Conservation (phyloP, 1,139 yeast species). For the Diutina mesorugosa region DNA sequence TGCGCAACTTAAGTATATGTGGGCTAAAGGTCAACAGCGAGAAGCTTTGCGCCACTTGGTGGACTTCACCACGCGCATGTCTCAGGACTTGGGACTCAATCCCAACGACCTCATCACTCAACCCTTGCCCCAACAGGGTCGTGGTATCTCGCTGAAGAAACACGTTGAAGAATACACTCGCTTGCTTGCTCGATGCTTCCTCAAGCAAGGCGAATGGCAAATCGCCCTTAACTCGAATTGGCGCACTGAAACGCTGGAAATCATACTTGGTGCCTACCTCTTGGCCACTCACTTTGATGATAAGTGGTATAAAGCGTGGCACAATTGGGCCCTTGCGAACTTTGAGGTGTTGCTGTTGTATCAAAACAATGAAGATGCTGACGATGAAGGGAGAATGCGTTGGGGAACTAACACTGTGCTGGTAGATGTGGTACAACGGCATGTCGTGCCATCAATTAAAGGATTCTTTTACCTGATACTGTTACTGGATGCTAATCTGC, state of each 20-base stretch:
- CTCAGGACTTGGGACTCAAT: conserved; percentile 72
- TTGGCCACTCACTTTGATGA: conserved; percentile 91
- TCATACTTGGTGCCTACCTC: conserved; percentile 79
- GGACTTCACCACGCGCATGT: conserved; percentile 85
- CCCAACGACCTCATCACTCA: conserved; percentile 76
- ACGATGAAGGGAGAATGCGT: neutral
- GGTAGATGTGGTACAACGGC: conserved; percentile 59
- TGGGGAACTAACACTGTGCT: conserved; percentile 20
- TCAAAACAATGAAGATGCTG: conserved; percentile 1
- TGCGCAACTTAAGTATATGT: conserved; percentile 91
- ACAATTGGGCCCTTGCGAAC: conserved; percentile 97
- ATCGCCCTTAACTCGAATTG: conserved; percentile 67
- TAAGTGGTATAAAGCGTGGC: conserved; percentile 98
- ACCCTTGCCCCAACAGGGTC: conserved; percentile 68
- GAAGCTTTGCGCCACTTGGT: conserved; percentile 80
- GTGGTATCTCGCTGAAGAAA: conserved; percentile 46
- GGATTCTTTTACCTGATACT: conserved; percentile 96
- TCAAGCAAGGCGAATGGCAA: conserved; percentile 98
- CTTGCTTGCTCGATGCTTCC: conserved; percentile 81
- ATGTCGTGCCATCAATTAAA: conserved; percentile 86
- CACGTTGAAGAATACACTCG: conserved; percentile 79
- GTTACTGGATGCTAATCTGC: conserved; percentile 69
- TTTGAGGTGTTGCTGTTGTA: conserved; percentile 80
- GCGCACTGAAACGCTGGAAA: conserved; percentile 70
- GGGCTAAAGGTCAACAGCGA: conserved; percentile 86